Base-by-base conservation (phyloP, 331 rosid species). In the Quercus lobata region DNA sequence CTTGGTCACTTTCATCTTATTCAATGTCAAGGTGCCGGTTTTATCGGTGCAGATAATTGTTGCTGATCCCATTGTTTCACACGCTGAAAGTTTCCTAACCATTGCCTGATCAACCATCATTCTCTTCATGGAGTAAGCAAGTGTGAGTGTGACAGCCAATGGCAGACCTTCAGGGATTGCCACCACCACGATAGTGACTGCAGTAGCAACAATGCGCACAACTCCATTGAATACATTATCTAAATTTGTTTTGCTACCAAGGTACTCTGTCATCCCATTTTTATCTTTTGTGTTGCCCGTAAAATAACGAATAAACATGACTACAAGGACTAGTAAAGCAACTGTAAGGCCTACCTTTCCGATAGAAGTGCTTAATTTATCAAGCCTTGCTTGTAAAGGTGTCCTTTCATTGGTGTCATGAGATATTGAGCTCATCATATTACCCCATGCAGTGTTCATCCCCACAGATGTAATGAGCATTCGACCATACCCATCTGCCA, bases 51-150 rank as follows among this genome's bases (percentile, higher is more conserved):
- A 90, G 56, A 93, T 93, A 19, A 93, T 88, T 7, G 96, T 93
- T 79, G 98, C 96, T 0, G 98, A 92, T 24, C 98, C 98, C 98
- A 93, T 93, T 1, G 98, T 93, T 80, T 93, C 97, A 29, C 97
- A 93, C 61, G 97, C 97, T 1, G 97, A 88, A 60, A 93, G 90
- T 49, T 89, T 90, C 82, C 98, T 92, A 73, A 93, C 98, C 98
- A 93, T 91, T 62, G 98, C 98, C 2, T 93, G 92, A 71, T 93
- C 96, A 5, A 78, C 85, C 97, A 91, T 93, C 98, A 93, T 93
- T 89, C 97, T 91, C 80, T 93, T 93, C 98, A 93, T 93, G 57
- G 98, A 93, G 80, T 93, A 93, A 61, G 97, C 98, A 2, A 93
- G 83, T 37, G 97, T 93, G 57, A 93, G 87, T 15, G 96, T 93